Conservation (phyloP, 2,329 filamentous ascomycete genomes). For the Fusarium protoensiforme region DNA sequence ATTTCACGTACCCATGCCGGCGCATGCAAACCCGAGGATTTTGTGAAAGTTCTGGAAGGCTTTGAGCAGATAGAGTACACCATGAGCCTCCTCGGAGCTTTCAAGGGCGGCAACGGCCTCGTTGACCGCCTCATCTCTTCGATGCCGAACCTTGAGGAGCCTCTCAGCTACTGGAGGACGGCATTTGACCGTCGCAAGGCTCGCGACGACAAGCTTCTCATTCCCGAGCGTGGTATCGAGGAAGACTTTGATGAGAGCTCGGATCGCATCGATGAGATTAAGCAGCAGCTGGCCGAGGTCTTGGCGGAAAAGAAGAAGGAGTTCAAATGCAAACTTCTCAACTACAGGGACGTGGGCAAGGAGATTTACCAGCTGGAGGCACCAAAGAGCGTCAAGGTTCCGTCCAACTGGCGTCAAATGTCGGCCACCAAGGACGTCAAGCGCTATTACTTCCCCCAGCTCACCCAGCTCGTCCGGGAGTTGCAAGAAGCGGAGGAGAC, state of each 20-base stretch:
- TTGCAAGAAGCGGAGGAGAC: conserved; percentile 95
- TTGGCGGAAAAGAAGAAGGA: conserved; percentile 78
- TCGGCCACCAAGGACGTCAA: conserved; percentile 91
- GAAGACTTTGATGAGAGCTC: conserved; percentile 91
- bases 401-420: conserved; percentile 94
- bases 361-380: conserved; percentile 97
- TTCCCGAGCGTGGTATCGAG: conserved; percentile 88
- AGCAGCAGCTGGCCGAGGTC: conserved; percentile 76
- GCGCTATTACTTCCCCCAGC: conserved; percentile 90
- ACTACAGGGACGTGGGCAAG: conserved; percentile 89
- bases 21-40: conserved; percentile 90
- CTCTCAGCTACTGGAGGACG: conserved; percentile 86
- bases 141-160: conserved; percentile 85
- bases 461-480: conserved; percentile 83
- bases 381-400: conserved; percentile 86
- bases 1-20: conserved; percentile 95
- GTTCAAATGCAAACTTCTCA: conserved; percentile 78
- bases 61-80: conserved; percentile 99
- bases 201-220: conserved; percentile 81
- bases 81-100: conserved; percentile 79
- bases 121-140: conserved; percentile 84
- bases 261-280: conserved; percentile 79
- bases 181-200: conserved; percentile 89
- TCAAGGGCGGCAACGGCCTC: conserved; percentile 81
- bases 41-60: conserved; percentile 91